Base-by-base conservation (phyloP, 1,139 yeast species). In the Geotrichum bryndzae region DNA sequence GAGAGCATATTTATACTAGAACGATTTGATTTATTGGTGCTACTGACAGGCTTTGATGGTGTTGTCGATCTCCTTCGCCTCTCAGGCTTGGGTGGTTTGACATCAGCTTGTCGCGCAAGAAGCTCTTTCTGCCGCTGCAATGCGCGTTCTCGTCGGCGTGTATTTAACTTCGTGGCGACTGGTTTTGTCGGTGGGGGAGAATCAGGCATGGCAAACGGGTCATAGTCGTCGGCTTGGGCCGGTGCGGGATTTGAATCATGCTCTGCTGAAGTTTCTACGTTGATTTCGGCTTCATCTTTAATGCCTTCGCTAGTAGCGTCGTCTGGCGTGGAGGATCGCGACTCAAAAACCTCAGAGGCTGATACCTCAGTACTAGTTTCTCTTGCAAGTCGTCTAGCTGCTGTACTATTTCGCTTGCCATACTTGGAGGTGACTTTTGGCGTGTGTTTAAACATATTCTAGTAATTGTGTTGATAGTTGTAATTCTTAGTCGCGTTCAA, bases 171-270 rank as follows among this genome's bases (percentile, higher is more conserved):
- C 15, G 53, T 22, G 4, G 25, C 51, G 10, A 11, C 51, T 22
- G 56, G 38, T 18, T 45, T 29, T 23, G 53, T 56, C 11, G 53
- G 61, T 3, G 59, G 56, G 7, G 62, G 60, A 18, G 54, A 54
- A 13, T 56, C 60, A 2, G 62, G 62, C 33, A 60, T 53, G 10
- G 56, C 62, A 51, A 60, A 57, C 18, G 58, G 51, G 50, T 57
- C 58, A 11, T 52, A 50, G 23, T 60, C 60, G 10, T 56, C 59
- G 27, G 45, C 23, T 46, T 15, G 23, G 11, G 13, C 45, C 5
- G 23, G 25, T 18, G 27, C 33, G 31, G 29, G 22, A 6, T 53
- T 31, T 29, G 50, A 25, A 31, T 53, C 48, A 18, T 11, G 15
- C 48, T 53, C 7, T 13, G 38, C 6, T 6, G 46, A 18, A 18